Evolutionary conservation across 345 rosid genomes (phyloP).

Genomic region (Crucihimalaya himalaica): DNA sequence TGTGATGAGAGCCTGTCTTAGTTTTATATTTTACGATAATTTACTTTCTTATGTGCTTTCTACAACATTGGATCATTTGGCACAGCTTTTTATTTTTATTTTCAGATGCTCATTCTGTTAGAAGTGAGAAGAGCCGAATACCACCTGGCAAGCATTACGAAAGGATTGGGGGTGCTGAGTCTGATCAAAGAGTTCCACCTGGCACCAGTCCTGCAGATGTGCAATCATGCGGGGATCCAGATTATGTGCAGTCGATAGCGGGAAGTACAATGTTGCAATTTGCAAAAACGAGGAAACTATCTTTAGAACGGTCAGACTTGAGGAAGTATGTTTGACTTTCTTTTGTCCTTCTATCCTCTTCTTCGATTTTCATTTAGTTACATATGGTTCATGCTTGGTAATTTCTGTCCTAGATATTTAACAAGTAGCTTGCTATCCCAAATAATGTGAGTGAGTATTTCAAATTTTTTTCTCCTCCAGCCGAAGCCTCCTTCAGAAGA

Average conservation of each 20-base stretch:
- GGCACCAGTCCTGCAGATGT: slow-evolving; percentile 48
- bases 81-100: background rate
- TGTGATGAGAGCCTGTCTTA: slow-evolving; percentile 3
- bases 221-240: slow-evolving; percentile 66
- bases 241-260: slow-evolving; percentile 61
- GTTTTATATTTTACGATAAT: background rate
- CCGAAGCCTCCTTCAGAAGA: slow-evolving; percentile 80
- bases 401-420: background rate
- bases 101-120: slow-evolving; percentile 46
- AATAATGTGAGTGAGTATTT: slow-evolving; percentile 18
- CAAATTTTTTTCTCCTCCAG: slow-evolving; percentile 44
- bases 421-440: slow-evolving; percentile 22
- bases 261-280: slow-evolving; percentile 81
- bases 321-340: slow-evolving; percentile 62
- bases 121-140: slow-evolving; percentile 43
- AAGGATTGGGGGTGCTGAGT: slow-evolving; percentile 46
- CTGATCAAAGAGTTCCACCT: slow-evolving; percentile 46
- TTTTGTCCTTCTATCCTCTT: slow-evolving; percentile 6
- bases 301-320: slow-evolving; percentile 79
- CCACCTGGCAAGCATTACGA: slow-evolving; percentile 50
- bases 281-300: slow-evolving; percentile 91
- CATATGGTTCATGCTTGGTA: slow-evolving; percentile 16
- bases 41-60: slow-evolving; percentile 15
- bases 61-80: slow-evolving; percentile 3
- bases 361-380: background rate